These are phyloP conservation scores for Acer campestre DNA, from an alignment of 345 rosid species.

Conservation along the genomic window DNA sequence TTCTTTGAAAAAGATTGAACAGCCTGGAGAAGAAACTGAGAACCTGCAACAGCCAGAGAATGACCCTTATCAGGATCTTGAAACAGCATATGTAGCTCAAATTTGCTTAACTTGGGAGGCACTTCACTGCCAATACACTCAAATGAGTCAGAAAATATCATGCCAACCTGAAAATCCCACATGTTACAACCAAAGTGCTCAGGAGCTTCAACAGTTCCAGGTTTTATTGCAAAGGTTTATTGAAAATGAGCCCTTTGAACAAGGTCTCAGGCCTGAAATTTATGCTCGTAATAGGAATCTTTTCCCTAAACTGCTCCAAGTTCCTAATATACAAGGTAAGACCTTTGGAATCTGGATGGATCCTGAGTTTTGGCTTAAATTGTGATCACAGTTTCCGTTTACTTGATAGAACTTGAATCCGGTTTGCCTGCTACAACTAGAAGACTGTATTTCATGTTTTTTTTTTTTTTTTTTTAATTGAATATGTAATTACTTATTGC, in stretches of 20 bases:
- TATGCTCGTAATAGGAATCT: constrained; percentile 72
- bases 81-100: constrained; percentile 90
- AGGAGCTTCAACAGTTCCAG: constrained; percentile 86
- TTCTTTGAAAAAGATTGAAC: constrained; percentile 66
- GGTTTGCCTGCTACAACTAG: not conserved
- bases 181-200: constrained; percentile 78
- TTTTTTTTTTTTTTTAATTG: not conserved
- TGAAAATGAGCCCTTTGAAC: constrained; percentile 92
- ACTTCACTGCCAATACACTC: constrained; percentile 91
- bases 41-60: constrained; percentile 48
- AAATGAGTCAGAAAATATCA: constrained; percentile 66
- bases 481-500: not conserved
- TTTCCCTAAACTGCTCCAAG: constrained; percentile 86
- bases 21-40: constrained; percentile 72
- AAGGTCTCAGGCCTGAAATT: constrained; percentile 67
- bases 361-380: not conserved
- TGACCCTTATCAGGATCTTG: constrained; percentile 71
- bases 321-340: constrained; percentile 77
- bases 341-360: not conserved
- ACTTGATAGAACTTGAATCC: not conserved
- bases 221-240: constrained; percentile 89
- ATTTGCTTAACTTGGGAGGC: constrained; percentile 97
- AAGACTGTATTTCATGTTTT: not conserved
- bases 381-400: not conserved
- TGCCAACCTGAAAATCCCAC: constrained; percentile 62